phyloP scores from a whole-genome alignment of 345 rosid species.

The Luvunga scandens region DNA sequence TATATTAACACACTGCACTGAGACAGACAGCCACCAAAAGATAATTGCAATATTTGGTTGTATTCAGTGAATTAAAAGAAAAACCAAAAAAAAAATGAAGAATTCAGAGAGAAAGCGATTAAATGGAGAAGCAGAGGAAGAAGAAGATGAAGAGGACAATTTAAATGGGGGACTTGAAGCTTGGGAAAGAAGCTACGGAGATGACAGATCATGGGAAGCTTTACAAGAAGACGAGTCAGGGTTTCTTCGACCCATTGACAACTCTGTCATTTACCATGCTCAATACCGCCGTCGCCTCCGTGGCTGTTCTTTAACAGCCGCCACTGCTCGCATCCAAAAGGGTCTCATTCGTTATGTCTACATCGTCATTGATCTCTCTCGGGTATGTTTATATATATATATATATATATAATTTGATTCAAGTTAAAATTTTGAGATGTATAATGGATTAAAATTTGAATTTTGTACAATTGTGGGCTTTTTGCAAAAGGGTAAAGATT shows the following conservation, averaged over 20 bases:
- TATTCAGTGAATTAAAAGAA: background rate
- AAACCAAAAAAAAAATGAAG: conserved; percentile 26
- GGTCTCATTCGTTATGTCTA: conserved; percentile 91
- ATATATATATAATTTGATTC: no score
- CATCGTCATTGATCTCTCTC: conserved; percentile 78
- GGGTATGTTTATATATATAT: conserved; percentile 32
- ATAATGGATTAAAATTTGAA: background rate
- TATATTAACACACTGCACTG: no score
- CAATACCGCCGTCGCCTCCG: conserved; percentile 73
- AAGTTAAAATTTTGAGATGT: background rate
- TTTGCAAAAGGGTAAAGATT: background rate
- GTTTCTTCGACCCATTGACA: conserved; percentile 68
- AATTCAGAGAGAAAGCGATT: conserved; percentile 38
- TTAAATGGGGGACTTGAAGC: conserved; percentile 51
- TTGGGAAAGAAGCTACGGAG: conserved; percentile 75
- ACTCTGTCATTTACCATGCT: conserved; percentile 61
- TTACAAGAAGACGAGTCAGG: conserved; percentile 95
- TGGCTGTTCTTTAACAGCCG: conserved; percentile 49
- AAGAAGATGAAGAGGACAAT: conserved; percentile 72
- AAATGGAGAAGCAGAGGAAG: conserved; percentile 49
- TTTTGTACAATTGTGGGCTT: background rate
- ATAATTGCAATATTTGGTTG: background rate
- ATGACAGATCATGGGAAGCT: conserved; percentile 87
- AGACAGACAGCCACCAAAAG: background rate
- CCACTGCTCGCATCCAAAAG: conserved; percentile 77